Evolutionary conservation across 2,329 filamentous ascomycete genomes (phyloP), one percentile per base, ranked within the genome.

Genomic region (Aulographum hederae): DNA sequence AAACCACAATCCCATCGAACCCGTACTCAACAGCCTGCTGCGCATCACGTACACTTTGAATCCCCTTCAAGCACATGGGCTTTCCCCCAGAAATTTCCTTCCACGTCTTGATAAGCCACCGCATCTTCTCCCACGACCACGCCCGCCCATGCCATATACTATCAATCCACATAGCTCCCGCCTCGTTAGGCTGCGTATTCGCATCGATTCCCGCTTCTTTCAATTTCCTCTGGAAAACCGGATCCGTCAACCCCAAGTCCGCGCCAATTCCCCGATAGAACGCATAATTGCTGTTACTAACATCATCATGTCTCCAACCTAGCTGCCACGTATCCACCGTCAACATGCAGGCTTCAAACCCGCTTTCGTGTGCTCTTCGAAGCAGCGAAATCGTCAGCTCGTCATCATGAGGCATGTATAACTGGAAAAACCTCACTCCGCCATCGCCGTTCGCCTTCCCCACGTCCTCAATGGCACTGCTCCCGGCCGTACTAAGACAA

Each of bases 11-110:
- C 0, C 69, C 76, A 39, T 80, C 68, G 3, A 68, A 65, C 0
- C 71, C 73, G 11, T 61, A 43, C 31, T 74, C 61, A 21, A 72
- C 60, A 2, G 70, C 71, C 40, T 57, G 60, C 32, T 60, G 54
- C 12, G 75, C 75, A 48, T 82, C 77, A 26, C 59, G 56, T 0
- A 68, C 65, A 11, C 65, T 68, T 53, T 80, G 73, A n/a, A 82
- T 67, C 0, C 76, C 76, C 49, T 81, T 82, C 16, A 81, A 48
- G 41, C 19, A 47, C 43, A 28, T 51, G 51, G 3, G 43, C 44
- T 0, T 50, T 25, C 70, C 58, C 1, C 63, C 63, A 2, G 51
- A 60, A 19, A 68, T 63, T 35, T 57, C 52, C 46, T 57, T 61
- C 56, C 72, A 67, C 15, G 63, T 56, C 43, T 65, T 54, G 36